phyloP scores from a whole-genome alignment of 2,329 filamentous ascomycete species.

The Xylariaceae sp. region DNA sequence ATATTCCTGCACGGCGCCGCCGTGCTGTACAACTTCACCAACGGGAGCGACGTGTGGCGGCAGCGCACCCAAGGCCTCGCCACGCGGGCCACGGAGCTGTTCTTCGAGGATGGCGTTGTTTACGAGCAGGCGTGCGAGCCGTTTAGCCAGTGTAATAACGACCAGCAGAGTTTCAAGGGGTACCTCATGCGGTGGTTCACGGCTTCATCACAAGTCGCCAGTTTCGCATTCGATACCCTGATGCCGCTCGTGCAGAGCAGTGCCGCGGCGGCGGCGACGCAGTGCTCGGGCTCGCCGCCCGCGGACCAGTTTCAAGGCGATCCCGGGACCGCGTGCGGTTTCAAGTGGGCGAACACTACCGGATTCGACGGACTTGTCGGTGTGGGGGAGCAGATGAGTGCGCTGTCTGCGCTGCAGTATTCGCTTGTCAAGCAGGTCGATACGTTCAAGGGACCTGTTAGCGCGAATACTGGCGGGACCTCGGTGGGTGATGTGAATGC shows the following conservation, averaged over 20 bases:
- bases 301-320: conserved; percentile 47
- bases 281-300: conserved; percentile 47
- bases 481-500: conserved; percentile 50
- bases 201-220: conserved; percentile 52
- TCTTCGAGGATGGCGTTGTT: conserved; percentile 57
- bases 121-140: conserved; percentile 67
- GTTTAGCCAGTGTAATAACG: conserved; percentile 60
- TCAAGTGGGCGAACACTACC: conserved; percentile 55
- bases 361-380: conserved; percentile 59
- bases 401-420: conserved; percentile 61
- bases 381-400: conserved; percentile 70
- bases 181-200: conserved; percentile 69
- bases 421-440: conserved; percentile 44
- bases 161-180: conserved; percentile 75
- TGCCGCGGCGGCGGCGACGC: conserved; percentile 50
- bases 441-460: conserved; percentile 41
- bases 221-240: conserved; percentile 49
- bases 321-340: conserved; percentile 63
- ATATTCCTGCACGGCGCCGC: conserved; percentile 61
- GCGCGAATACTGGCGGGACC: conserved; percentile 57
- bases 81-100: conserved; percentile 47
- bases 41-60: conserved; percentile 51
- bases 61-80: conserved; percentile 58
- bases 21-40: conserved; percentile 63
- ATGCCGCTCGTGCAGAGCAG: conserved; percentile 49